Evolutionary conservation across 208 protist genomes (phyloP).

Genomic region (Histomonas meleagridis): DNA sequence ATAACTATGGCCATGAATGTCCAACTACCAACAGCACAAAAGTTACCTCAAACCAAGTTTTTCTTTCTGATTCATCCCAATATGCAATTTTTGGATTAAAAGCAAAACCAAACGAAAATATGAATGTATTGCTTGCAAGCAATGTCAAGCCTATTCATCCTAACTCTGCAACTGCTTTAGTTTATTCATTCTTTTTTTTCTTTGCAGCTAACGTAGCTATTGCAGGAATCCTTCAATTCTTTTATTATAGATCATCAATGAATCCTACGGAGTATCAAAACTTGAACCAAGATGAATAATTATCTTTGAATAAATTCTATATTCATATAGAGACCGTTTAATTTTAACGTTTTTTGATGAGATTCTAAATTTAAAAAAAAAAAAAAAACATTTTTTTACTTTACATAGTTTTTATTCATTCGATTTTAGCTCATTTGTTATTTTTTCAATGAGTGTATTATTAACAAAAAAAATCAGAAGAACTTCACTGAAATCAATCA

Average conservation of each 20-base stretch:
- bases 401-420: no score
- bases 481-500: slow-evolving; percentile 12
- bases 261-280: not conserved
- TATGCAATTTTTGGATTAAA: not conserved
- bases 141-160: not conserved
- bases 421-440: no score
- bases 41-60: not conserved
- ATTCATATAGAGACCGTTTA: no score
- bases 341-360: no score
- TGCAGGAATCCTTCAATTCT: not conserved
- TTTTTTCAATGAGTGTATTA: no score
- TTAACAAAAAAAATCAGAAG: slow-evolving; percentile 1
- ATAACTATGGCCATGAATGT: not conserved
- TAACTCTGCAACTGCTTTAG: not conserved
- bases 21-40: not conserved
- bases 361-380: no score
- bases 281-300: no score
- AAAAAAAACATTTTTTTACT: no score
- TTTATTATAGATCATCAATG: not conserved
- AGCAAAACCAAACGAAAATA: not conserved
- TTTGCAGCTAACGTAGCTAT: not conserved
- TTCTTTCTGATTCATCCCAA: not conserved
- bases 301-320: no score
- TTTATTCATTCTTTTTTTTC: not conserved
- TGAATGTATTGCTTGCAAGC: not conserved